Base-by-base conservation (phyloP, 768 basidiomycete genomes). In the Trichaptum fuscoviolaceum region DNA sequence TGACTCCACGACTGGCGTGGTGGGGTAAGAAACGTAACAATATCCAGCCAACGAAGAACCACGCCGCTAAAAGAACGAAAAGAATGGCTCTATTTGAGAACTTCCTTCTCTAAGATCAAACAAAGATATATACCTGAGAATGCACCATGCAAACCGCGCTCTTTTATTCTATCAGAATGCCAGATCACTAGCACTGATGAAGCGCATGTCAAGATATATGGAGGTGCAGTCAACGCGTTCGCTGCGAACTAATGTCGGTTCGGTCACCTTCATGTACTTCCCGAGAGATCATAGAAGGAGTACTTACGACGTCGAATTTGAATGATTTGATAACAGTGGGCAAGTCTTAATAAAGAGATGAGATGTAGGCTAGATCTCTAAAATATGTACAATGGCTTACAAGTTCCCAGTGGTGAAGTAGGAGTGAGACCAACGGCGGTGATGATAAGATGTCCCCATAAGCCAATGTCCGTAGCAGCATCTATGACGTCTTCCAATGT, bases 341-440 rank as follows among this genome's bases (percentile, higher is more conserved):
- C 30, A 61, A 34, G 23, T 61, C 59, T 61, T 2, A 17, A 15
- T 3, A 52, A 12, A 20, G 42, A 52, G 42, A 52, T 15, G 5
- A 20, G 2, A 52, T 52, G 42, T 52, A 2, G 20, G 12, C 15
- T 20, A 6, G 20, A 15, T 20, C 20, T 12, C 20, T 12, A 52
- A 52, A 52, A 4, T 52, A 12, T 12, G 24, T 25, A 23, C n/a
- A 64, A 52, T 25, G 25, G 23, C 76, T 58, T 67, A 80, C 79
- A 80, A 10, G 78, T 79, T 61, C 70, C 67, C 36, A 80, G 71
- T 0, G 79, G 79, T 2, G 70, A 76, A 27, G 75, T 78, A 1
- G 78, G 78, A 1, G 79, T 80, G n/a, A 79, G 72, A 1, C 75
- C 74, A 35, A 79, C 70, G 61, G 72, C 72, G 1, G 77, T 76